These are phyloP conservation scores for Nannochloropsis salina DNA, from an alignment of 108 stramenopile genomes.

Conservation along the genomic window DNA sequence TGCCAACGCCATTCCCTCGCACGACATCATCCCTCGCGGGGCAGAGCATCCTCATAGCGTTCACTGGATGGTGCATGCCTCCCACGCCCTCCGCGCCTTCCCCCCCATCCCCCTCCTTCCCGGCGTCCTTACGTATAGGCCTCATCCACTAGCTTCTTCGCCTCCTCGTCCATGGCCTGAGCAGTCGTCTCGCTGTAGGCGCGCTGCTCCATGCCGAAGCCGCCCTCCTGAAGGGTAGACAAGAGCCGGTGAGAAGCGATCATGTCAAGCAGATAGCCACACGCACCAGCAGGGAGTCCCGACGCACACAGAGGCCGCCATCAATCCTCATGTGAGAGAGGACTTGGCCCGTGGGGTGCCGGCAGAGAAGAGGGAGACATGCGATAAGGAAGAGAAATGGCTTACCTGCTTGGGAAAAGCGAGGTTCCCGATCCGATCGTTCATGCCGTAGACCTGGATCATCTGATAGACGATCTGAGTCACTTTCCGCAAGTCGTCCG, in stretches of 20 bases:
- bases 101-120: no score
- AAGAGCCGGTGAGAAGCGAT: no score
- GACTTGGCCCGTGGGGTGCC: no score
- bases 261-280: no score
- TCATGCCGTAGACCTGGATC: constrained; percentile 90
- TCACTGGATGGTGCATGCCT: no score
- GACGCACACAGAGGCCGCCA: no score
- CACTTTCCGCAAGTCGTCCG: constrained; percentile 83
- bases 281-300: no score
- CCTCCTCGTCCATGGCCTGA: constrained; percentile 91
- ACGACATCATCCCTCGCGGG: no score
- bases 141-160: constrained; percentile 73
- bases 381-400: neutral
- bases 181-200: constrained; percentile 91
- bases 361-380: neutral
- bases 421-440: constrained; percentile 79
- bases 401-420: constrained; percentile 73
- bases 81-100: no score
- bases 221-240: constrained; percentile 22
- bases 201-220: constrained; percentile 63
- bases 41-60: no score
- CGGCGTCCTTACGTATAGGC: constrained; percentile 57
- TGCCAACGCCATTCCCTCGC: no score
- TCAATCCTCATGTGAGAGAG: no score
- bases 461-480: constrained; percentile 89